phyloP scores from a whole-genome alignment of 2,329 filamentous ascomycete species.

The Venturiaceae sp. region DNA sequence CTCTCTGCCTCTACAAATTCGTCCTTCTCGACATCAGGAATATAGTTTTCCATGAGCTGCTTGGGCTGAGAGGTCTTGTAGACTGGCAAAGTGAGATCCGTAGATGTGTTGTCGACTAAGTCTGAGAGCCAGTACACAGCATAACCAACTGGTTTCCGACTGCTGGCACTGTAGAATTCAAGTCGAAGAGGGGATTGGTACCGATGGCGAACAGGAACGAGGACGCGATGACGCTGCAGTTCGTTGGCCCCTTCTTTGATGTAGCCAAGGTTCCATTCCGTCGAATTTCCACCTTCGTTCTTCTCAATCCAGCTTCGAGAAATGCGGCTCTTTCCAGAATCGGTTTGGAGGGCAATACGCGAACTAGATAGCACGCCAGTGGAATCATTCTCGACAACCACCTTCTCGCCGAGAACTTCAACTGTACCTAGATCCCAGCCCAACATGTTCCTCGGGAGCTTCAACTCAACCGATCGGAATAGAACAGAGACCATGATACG shows the following conservation, averaged over 20 bases:
- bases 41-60: neutral
- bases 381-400: neutral
- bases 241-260: neutral
- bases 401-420: neutral
- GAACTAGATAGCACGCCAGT: neutral
- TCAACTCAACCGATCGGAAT: neutral
- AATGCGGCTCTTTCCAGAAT: neutral
- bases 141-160: neutral
- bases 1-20: neutral
- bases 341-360: neutral
- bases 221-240: neutral
- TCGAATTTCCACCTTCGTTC: neutral
- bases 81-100: neutral
- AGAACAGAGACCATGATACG: neutral
- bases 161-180: neutral
- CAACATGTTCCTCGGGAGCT: neutral
- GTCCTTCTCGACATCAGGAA: neutral
- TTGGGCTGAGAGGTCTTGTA: neutral
- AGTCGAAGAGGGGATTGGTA: neutral
- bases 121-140: neutral
- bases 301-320: neutral
- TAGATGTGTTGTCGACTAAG: neutral
- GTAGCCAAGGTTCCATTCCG: neutral
- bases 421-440: neutral
- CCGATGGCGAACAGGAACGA: neutral